These are phyloP conservation scores for Nepenthes alata DNA, from an alignment of 179 eudicot species.

Conservation along the genomic window DNA sequence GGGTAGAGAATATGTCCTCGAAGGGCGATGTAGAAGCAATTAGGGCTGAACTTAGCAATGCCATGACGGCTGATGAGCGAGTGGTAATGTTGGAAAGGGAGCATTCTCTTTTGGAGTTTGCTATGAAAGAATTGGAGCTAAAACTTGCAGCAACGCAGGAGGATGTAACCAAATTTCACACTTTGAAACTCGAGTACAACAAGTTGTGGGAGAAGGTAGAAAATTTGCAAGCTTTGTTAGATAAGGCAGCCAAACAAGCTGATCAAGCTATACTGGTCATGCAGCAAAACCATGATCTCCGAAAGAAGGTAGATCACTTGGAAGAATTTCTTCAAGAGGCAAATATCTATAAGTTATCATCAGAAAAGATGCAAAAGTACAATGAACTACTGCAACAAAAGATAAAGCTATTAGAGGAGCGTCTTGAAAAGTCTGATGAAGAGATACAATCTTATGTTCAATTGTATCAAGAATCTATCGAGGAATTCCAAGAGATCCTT, in stretches of 20 bases:
- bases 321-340: constrained; percentile 76
- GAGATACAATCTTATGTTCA: constrained; percentile 70
- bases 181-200: constrained; percentile 52
- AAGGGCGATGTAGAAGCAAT: constrained; percentile 46
- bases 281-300: constrained; percentile 81
- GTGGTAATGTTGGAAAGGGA: constrained; percentile 51
- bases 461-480: constrained; percentile 72
- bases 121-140: constrained; percentile 56
- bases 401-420: constrained; percentile 71
- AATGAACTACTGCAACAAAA: constrained; percentile 75
- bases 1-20: constrained; percentile 54
- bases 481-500: constrained; percentile 79
- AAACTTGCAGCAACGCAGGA: constrained; percentile 57
- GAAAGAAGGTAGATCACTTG: constrained; percentile 63
- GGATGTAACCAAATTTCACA: constrained; percentile 47
- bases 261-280: constrained; percentile 65
- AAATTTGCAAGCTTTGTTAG: constrained; percentile 49
- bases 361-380: constrained; percentile 64
- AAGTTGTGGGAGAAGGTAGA: constrained; percentile 62
- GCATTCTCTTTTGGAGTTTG: constrained; percentile 37
- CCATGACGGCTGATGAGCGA: constrained; percentile 54
- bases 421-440: constrained; percentile 73
- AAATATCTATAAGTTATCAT: constrained; percentile 44
- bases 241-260: constrained; percentile 74
- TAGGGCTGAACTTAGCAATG: constrained; percentile 44